Conservation (phyloP, 805 yeast species). For the Wickerhamiella sergipiensis region DNA sequence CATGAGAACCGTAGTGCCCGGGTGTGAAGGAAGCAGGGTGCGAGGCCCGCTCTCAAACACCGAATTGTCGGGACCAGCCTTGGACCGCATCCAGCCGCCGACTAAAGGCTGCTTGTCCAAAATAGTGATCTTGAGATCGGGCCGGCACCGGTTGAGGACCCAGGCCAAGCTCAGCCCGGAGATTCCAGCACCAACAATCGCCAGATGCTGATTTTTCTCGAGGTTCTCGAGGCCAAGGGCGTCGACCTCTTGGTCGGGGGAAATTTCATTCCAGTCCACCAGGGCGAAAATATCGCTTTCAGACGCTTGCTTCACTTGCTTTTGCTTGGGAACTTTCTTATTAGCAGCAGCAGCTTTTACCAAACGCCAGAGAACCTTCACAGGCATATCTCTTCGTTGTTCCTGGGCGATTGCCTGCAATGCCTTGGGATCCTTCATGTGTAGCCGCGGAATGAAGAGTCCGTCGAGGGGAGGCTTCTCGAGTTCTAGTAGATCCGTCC, state of each 20-base stretch:
- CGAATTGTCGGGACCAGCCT: neutral
- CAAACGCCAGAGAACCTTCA: conserved; percentile 6
- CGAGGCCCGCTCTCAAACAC: conserved; percentile 78
- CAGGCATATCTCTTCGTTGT: conserved; percentile 8
- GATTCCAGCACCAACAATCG: conserved; percentile 77
- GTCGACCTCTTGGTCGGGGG: conserved; percentile 20
- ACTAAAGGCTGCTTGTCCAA: conserved; percentile 40
- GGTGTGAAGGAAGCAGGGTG: conserved; percentile 70
- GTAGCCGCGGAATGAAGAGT: conserved; percentile 10
- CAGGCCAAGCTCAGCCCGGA: conserved; percentile 53
- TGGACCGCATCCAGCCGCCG: conserved; percentile 64
- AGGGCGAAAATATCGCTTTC: conserved; percentile 1
- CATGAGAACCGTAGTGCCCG: conserved; percentile 36
- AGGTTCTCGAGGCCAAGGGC: conserved; percentile 20
- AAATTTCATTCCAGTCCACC: conserved; percentile 18
- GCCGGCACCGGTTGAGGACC: conserved; percentile 48
- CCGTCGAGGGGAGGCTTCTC: conserved; percentile 17
- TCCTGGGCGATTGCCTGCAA: conserved; percentile 1
- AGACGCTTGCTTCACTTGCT: neutral
- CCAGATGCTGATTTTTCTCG: conserved; percentile 32
- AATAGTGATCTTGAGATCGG: conserved; percentile 54
- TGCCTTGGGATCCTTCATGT: conserved; percentile 1
- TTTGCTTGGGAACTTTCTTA: neutral
- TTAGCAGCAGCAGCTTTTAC: conserved; percentile 10
- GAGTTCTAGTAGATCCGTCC: conserved; percentile 14